These are phyloP conservation scores for Clonostachys byssicola DNA, from an alignment of 2,329 filamentous ascomycete species.

Conservation along the genomic window DNA sequence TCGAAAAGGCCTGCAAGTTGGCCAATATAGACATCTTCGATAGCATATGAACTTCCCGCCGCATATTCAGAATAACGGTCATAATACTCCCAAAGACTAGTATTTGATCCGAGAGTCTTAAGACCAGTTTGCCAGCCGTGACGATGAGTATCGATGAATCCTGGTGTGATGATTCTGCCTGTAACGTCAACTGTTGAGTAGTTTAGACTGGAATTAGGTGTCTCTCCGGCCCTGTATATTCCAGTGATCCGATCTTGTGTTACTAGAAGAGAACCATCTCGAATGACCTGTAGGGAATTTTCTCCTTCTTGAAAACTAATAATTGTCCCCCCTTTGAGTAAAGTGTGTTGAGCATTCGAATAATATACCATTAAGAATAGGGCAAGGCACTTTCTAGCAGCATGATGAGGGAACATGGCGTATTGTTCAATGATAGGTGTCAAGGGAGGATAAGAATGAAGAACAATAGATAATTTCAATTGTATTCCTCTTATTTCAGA, in stretches of 20 bases:
- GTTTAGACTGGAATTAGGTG: neutral
- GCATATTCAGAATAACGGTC: constrained; percentile 25
- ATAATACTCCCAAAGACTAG: constrained; percentile 43
- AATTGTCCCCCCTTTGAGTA: constrained; percentile 31
- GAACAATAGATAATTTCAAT: too few relatives aligned
- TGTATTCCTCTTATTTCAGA: too few relatives aligned
- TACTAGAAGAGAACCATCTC: constrained; percentile 33
- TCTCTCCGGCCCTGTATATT: constrained; percentile 17
- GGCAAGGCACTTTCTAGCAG: too few relatives aligned
- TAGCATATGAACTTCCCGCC: constrained; percentile 22
- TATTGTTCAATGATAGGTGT: too few relatives aligned
- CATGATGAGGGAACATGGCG: too few relatives aligned
- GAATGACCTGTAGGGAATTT: constrained; percentile 27
- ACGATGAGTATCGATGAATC: constrained; percentile 53
- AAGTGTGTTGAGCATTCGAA: neutral
- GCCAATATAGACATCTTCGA: constrained; percentile 40
- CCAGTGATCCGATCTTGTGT: constrained; percentile 27
- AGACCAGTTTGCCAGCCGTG: constrained; percentile 52
- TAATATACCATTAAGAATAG: too few relatives aligned
- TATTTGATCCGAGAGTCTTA: constrained; percentile 48
- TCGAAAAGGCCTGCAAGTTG: constrained; percentile 44
- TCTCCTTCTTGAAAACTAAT: constrained; percentile 28
- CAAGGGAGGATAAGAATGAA: too few relatives aligned
- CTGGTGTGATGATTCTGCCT: constrained; percentile 46
- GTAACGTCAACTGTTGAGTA: constrained; percentile 35